These are phyloP conservation scores for Dysphania ambrosioides DNA, from an alignment of 148 eudicot species.

Conservation along the genomic window DNA sequence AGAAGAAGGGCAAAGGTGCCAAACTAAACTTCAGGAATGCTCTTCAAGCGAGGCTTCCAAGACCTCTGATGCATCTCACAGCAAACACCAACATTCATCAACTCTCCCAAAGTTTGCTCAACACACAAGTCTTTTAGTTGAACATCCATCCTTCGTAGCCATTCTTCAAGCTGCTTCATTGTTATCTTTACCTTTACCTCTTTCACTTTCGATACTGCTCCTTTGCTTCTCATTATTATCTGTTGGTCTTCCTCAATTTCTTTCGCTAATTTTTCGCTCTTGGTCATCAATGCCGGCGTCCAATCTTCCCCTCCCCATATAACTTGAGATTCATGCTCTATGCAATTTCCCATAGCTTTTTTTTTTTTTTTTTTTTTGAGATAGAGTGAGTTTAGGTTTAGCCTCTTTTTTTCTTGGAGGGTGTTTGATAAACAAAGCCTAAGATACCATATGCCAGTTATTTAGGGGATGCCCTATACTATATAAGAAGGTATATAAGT, in stretches of 20 bases:
- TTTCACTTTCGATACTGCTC: neutral
- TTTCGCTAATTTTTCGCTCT: conserved; percentile 1
- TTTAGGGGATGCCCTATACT: too few species aligned
- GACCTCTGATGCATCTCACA: conserved; percentile 32
- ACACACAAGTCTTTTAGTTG: conserved; percentile 22
- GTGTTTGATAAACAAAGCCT: neutral
- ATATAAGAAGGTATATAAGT: too few species aligned
- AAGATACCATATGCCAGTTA: neutral
- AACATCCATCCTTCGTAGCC: conserved; percentile 20
- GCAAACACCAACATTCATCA: conserved; percentile 34
- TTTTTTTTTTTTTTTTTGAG: neutral
- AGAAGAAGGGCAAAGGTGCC: neutral
- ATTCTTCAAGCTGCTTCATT: conserved; percentile 45
- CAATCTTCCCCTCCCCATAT: conserved; percentile 40
- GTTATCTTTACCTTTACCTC: conserved; percentile 47
- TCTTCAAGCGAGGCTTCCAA: conserved; percentile 55
- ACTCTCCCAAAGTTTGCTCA: conserved; percentile 35
- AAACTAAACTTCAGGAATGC: conserved; percentile 40
- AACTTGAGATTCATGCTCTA: conserved; percentile 22
- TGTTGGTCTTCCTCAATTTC: conserved; percentile 3
- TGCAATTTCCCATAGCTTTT: conserved; percentile 31
- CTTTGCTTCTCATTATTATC: neutral
- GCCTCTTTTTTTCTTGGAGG: neutral
- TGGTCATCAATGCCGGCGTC: conserved; percentile 15
- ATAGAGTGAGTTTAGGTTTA: too few species aligned